Conservation (phyloP, 768 basidiomycete genomes). For the Naganishia vishniacii region DNA sequence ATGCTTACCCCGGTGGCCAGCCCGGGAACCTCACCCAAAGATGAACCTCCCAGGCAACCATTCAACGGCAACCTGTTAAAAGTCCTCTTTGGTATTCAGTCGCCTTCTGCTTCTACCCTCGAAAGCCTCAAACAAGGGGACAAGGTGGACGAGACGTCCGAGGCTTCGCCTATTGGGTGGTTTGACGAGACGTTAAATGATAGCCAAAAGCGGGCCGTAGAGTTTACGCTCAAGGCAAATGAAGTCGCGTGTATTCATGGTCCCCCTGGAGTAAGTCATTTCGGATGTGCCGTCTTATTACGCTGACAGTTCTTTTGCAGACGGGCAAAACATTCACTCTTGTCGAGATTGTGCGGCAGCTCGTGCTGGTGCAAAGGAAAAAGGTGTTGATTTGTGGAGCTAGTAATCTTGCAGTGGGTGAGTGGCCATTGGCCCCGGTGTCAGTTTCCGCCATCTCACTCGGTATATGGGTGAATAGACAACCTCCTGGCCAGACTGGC, state of each 20-base stretch:
- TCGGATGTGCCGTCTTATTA: too few species aligned
- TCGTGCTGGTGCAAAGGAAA: constrained; percentile 49
- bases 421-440: background rate
- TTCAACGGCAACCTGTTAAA: constrained; percentile 55
- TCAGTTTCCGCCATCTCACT: too few species aligned
- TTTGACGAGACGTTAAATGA: constrained; percentile 72
- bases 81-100: constrained; percentile 65
- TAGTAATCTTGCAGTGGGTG: constrained; percentile 75
- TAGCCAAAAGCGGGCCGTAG: constrained; percentile 77
- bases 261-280: constrained; percentile 65
- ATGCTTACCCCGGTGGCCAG: constrained; percentile 22
- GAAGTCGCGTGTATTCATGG: constrained; percentile 93
- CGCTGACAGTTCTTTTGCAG: constrained; percentile 39
- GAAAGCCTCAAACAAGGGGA: background rate
- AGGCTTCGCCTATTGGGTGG: constrained; percentile 54
- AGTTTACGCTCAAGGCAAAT: constrained; percentile 69
- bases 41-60: constrained; percentile 44
- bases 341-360: constrained; percentile 84
- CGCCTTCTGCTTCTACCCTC: constrained; percentile 31
- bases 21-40: background rate
- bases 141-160: constrained; percentile 47
- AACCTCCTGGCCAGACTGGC: constrained; percentile 82
- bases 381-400: constrained; percentile 85
- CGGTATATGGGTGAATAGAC: constrained; percentile 54
- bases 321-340: constrained; percentile 96